These are phyloP conservation scores for Candida awuae DNA, from an alignment of 805 yeast genomes.

Conservation along the genomic window DNA sequence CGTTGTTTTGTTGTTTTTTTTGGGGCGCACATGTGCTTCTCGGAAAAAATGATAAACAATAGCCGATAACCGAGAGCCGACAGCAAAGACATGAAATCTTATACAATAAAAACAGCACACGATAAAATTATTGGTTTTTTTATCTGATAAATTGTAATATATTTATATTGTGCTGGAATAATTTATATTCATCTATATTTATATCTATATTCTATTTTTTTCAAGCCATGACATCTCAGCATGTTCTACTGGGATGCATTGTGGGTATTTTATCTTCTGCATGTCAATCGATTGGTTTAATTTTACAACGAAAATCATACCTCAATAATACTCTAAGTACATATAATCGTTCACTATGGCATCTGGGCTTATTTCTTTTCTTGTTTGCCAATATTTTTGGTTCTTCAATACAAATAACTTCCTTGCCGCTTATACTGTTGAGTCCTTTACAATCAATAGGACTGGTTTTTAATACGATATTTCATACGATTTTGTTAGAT, in stretches of 20 bases:
- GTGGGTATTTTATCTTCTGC: conserved; percentile 73
- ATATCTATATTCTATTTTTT: background rate
- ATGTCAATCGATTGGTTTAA: conserved; percentile 72
- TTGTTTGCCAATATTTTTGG: conserved; percentile 71
- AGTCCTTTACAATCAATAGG: conserved; percentile 85
- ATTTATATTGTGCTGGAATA: too few relatives aligned
- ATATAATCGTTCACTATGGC: conserved; percentile 57
- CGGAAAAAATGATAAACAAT: too few relatives aligned
- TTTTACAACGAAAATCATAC: conserved; percentile 75
- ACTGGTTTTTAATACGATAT: conserved; percentile 73
- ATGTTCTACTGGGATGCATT: conserved; percentile 38
- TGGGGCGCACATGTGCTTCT: too few relatives aligned
- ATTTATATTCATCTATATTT: too few relatives aligned
- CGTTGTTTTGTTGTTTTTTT: too few relatives aligned
- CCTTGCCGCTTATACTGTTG: conserved; percentile 70
- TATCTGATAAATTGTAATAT: too few relatives aligned
- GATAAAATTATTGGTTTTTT: too few relatives aligned
- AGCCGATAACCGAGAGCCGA: too few relatives aligned
- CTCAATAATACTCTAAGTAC: conserved; percentile 28
- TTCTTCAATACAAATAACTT: conserved; percentile 72
- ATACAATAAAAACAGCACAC: too few relatives aligned
- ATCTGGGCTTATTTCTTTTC: conserved; percentile 63
- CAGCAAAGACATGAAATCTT: too few relatives aligned
- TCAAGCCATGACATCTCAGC: background rate
- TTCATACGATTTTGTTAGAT: conserved; percentile 57